Percentiles rank a stretch among this genome's conserved stretches.
Evolutionary conservation across 306 rosid species (phyloP).

Genomic region (Abrus precatorius): DNA sequence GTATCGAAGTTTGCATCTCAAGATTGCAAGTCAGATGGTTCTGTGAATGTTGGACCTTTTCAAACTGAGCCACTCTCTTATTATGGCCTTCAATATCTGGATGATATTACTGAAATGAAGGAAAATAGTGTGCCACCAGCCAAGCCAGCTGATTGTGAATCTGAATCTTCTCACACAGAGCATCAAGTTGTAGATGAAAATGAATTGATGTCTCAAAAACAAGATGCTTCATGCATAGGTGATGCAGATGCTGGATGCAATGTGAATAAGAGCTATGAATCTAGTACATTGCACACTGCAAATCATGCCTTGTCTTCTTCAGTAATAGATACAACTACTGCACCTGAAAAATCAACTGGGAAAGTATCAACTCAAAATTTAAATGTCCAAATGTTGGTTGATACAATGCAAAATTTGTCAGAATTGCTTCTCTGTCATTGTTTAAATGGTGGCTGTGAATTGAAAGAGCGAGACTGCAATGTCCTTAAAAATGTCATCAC

Average conservation of each 20-base stretch:
- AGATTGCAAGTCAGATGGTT: constrained; percentile 54
- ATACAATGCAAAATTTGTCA: constrained; percentile 66
- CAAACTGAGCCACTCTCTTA: constrained; percentile 49
- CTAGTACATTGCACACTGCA: constrained; percentile 40
- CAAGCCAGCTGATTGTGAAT: constrained; percentile 51
- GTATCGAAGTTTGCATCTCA: constrained; percentile 49
- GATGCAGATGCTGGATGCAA: constrained; percentile 46
- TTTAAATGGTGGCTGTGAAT: constrained; percentile 52
- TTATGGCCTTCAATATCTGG: constrained; percentile 49
- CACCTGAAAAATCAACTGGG: constrained; percentile 47
- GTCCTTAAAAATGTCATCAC: constrained; percentile 62
- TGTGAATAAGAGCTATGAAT: constrained; percentile 43
- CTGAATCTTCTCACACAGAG: constrained; percentile 48
- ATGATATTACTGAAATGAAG: constrained; percentile 47
- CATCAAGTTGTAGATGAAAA: constrained; percentile 52
- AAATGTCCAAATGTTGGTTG: constrained; percentile 68
- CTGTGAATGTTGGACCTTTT: constrained; percentile 48
- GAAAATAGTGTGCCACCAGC: constrained; percentile 43
- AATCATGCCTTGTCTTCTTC: constrained; percentile 47
- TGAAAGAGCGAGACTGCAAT: constrained; percentile 60
- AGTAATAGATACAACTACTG: constrained; percentile 49
- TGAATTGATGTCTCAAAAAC: constrained; percentile 49
- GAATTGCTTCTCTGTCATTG: constrained; percentile 71
- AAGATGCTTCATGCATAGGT: constrained; percentile 40
- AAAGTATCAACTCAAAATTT: constrained; percentile 58